phyloP scores from a whole-genome alignment of 306 rosid species.

The Datisca glomerata region DNA sequence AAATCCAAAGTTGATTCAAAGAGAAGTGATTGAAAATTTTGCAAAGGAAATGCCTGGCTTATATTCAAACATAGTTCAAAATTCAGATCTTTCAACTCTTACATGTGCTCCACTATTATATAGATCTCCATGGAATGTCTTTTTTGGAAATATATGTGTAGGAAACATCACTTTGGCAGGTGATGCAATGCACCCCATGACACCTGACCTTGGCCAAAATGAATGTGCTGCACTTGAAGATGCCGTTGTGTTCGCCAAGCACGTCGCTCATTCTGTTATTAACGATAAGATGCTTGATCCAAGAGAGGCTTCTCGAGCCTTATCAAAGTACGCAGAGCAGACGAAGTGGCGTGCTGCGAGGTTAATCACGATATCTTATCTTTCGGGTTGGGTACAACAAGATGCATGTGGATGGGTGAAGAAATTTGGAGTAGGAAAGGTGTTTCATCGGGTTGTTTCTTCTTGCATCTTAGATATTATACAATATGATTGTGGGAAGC shows the following conservation, averaged over 20 bases:
- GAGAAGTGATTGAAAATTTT: too few relatives aligned
- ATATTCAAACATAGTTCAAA: too few relatives aligned
- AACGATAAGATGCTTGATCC: conserved; percentile 12
- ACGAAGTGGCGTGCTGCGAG: conserved; percentile 47
- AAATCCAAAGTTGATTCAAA: too few relatives aligned
- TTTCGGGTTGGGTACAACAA: conserved; percentile 27
- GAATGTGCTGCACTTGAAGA: conserved; percentile 54
- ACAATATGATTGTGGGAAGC: conserved; percentile 49
- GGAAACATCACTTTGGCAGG: conserved; percentile 44
- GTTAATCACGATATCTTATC: conserved; percentile 17
- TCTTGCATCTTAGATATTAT: conserved; percentile 17
- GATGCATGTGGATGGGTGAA: conserved; percentile 16
- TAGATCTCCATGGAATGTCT: conserved; percentile 40
- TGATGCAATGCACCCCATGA: conserved; percentile 68
- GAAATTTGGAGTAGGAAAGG: conserved; percentile 25
- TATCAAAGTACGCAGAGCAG: conserved; percentile 22
- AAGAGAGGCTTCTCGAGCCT: conserved; percentile 15
- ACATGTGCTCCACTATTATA: conserved; percentile 23
- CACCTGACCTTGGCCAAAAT: conserved; percentile 59
- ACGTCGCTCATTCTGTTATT: conserved; percentile 10
- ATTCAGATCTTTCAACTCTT: conserved; percentile 11
- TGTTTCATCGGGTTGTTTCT: conserved; percentile 17
- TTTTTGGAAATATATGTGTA: conserved; percentile 28
- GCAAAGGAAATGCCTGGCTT: too few relatives aligned
- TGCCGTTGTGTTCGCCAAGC: conserved; percentile 28